Conservation (phyloP, 2,329 filamentous ascomycete species). For the Ilyonectria destructans region DNA sequence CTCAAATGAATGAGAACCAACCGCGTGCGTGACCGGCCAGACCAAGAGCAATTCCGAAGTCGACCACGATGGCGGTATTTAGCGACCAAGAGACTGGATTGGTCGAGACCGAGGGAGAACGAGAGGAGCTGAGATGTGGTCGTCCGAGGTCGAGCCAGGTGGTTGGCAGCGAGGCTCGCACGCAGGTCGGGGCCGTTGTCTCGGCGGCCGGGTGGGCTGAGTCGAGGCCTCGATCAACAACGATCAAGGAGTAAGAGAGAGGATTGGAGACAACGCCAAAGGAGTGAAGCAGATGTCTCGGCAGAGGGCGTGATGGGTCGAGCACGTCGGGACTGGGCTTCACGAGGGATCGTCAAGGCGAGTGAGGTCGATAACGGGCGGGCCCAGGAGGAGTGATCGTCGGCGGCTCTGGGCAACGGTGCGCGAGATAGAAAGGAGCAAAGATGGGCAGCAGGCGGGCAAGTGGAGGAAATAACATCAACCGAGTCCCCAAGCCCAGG, state of each 20-base stretch:
- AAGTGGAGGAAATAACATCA: slow-evolving; percentile 31
- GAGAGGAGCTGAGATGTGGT: slow-evolving; percentile 37
- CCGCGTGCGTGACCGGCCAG: slow-evolving; percentile 20
- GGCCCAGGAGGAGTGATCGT: slow-evolving; percentile 46
- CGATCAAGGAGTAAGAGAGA: slow-evolving; percentile 1
- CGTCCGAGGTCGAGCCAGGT: slow-evolving; percentile 14
- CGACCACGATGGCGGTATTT: slow-evolving; percentile 29
- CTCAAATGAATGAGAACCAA: slow-evolving; percentile 34
- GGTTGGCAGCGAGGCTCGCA: slow-evolving; percentile 27
- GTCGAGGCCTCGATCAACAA: slow-evolving; percentile 20
- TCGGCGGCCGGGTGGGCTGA: slow-evolving; percentile 19
- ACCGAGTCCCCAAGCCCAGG: slow-evolving; percentile 10
- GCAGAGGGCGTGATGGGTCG: background rate
- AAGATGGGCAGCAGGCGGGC: slow-evolving; percentile 33
- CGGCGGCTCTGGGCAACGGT: slow-evolving; percentile 43
- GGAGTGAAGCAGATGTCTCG: slow-evolving; percentile 31
- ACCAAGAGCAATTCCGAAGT: slow-evolving; percentile 10
- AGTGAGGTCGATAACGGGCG: slow-evolving; percentile 37
- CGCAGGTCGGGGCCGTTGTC: slow-evolving; percentile 25
- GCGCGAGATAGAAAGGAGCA: slow-evolving; percentile 39
- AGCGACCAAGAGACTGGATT: slow-evolving; percentile 31
- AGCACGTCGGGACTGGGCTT: slow-evolving; percentile 28
- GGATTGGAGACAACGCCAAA: slow-evolving; percentile 24
- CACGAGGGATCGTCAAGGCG: slow-evolving; percentile 37
- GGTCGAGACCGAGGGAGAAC: slow-evolving; percentile 27